A percentile compares a stretch with the other conserved stretches of the same genome.
These are phyloP conservation scores for Serendipita sp. DNA, from an alignment of 768 basidiomycete species.

Conservation along the genomic window DNA sequence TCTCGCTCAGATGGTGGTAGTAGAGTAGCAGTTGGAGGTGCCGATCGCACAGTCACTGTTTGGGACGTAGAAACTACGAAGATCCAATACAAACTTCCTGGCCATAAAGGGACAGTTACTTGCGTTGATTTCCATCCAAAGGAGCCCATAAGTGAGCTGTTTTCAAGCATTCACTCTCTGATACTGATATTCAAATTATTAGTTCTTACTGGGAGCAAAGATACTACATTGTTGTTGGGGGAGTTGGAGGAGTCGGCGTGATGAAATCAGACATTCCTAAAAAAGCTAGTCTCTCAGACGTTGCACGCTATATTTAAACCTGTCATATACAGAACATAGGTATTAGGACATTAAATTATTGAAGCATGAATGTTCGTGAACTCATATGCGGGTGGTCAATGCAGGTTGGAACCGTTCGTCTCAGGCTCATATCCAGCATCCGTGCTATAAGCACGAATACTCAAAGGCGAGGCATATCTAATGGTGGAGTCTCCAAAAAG, in stretches of 20 bases:
- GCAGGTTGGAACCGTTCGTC: neutral
- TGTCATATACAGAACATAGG: too few species aligned
- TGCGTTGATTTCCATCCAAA: constrained; percentile 93
- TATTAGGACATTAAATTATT: too few species aligned
- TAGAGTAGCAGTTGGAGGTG: constrained; percentile 76
- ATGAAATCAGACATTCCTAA: too few species aligned
- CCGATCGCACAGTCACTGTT: constrained; percentile 71
- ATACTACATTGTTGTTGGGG: constrained; percentile 80
- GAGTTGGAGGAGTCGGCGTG: constrained; percentile 48
- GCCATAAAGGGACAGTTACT: constrained; percentile 93
- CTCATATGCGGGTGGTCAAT: neutral
- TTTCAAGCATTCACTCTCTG: neutral
- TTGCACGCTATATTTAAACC: too few species aligned
- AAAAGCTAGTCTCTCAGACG: too few species aligned
- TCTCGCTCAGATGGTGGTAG: constrained; percentile 68
- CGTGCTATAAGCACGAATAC: too few species aligned
- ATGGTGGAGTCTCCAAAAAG: too few species aligned
- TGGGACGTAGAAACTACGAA: constrained; percentile 73
- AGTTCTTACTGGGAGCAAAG: constrained; percentile 90
- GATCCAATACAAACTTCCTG: constrained; percentile 79
- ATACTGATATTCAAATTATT: constrained; percentile 7
- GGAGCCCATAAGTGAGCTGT: constrained; percentile 74
- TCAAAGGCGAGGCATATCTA: too few species aligned
- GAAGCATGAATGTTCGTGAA: too few species aligned
- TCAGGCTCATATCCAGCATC: too few species aligned